Conservation (phyloP, 768 basidiomycete genomes). For the Tricholoma saponaceum region DNA sequence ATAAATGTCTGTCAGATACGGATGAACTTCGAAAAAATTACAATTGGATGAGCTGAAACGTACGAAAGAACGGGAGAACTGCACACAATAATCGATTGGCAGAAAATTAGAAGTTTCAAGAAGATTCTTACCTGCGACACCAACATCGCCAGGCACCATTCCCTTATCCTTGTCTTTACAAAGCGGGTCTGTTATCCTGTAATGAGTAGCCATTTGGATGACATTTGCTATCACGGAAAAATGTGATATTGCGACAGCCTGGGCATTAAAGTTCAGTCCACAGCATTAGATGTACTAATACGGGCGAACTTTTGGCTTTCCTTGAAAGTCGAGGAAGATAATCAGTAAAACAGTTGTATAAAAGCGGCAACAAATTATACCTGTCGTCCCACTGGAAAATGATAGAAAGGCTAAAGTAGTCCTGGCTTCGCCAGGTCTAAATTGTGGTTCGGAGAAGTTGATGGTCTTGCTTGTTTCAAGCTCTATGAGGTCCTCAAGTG, state of each 20-base stretch:
- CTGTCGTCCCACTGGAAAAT: slow-evolving; percentile 77
- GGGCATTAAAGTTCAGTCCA: neutral
- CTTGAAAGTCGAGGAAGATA: slow-evolving; percentile 8
- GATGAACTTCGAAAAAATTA: neutral
- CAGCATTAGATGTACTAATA: neutral
- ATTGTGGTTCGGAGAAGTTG: slow-evolving; percentile 40
- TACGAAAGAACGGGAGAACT: slow-evolving; percentile 64
- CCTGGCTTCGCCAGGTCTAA: slow-evolving; percentile 56
- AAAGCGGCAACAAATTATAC: slow-evolving; percentile 25
- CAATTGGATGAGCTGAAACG: slow-evolving; percentile 14
- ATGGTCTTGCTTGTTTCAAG: slow-evolving; percentile 31
- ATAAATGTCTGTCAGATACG: slow-evolving; percentile 44
- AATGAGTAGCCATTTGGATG: slow-evolving; percentile 54
- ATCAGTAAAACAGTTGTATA: neutral
- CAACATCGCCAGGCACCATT: slow-evolving; percentile 52
- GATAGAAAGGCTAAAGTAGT: slow-evolving; percentile 61
- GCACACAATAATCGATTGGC: neutral
- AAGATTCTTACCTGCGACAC: slow-evolving; percentile 46
- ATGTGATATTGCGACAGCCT: slow-evolving; percentile 70
- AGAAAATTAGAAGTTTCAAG: neutral
- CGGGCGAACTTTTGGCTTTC: slow-evolving; percentile 33
- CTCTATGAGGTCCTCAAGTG: slow-evolving; percentile 45
- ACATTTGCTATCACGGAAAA: slow-evolving; percentile 61
- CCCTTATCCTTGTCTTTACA: slow-evolving; percentile 37
- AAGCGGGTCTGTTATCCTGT: slow-evolving; percentile 36